Percentiles rank a stretch among this genome's conserved stretches.
Conservation (phyloP, 345 rosid genomes). For the Stellera chamaejasme region DNA sequence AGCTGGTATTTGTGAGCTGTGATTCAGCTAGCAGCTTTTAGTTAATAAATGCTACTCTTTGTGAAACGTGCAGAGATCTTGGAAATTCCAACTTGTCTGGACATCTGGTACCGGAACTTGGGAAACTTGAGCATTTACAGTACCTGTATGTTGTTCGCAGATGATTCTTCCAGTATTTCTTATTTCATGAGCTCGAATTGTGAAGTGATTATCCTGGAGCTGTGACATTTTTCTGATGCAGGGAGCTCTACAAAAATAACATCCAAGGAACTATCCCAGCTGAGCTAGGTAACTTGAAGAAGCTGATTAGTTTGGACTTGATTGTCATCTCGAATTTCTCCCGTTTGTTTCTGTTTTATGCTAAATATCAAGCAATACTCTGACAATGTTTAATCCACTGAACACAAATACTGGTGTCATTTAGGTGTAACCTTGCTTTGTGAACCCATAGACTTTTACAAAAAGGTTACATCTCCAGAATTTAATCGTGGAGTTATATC, state of each 20-base stretch:
- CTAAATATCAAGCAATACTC: too few species aligned
- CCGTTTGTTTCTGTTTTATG: too few species aligned
- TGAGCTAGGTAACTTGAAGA: constrained; percentile 81
- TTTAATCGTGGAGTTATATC: too few species aligned
- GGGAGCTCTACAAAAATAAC: constrained; percentile 93
- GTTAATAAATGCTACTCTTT: background rate
- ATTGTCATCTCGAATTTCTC: too few species aligned
- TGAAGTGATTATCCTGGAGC: background rate
- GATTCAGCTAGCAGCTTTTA: background rate
- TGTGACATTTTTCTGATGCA: constrained; percentile 20
- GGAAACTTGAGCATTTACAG: constrained; percentile 82
- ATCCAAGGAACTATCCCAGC: constrained; percentile 72
- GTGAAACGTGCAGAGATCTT: constrained; percentile 57
- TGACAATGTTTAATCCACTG: too few species aligned
- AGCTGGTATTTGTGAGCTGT: background rate
- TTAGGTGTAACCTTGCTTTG: too few species aligned
- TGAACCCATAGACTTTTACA: too few species aligned
- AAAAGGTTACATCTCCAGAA: too few species aligned
- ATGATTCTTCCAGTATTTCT: background rate
- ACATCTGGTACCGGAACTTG: constrained; percentile 79
- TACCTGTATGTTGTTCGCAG: constrained; percentile 55
- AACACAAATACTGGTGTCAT: too few species aligned
- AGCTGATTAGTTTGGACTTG: constrained; percentile 90
- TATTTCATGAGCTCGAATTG: background rate
- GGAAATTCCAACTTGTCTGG: constrained; percentile 91